Conservation (phyloP, 2,329 filamentous ascomycete species). For the Tolypocladium endophyticum region DNA sequence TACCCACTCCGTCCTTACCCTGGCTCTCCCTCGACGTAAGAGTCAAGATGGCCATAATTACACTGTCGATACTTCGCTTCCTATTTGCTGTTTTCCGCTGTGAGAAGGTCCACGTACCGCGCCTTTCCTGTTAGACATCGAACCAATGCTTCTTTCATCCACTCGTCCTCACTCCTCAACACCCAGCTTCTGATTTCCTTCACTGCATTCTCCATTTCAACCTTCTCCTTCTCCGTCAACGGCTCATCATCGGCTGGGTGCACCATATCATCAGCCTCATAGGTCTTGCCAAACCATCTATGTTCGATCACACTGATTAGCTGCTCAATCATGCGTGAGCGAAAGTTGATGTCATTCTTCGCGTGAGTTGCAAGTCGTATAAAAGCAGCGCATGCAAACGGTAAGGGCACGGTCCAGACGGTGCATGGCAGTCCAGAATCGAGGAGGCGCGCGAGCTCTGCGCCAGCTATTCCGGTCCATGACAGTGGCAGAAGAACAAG, state of each 20-base stretch:
- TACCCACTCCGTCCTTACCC: too few species aligned
- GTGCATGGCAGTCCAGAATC: too few species aligned
- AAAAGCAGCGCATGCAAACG: too few species aligned
- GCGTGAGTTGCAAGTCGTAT: too few species aligned
- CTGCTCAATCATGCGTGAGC: too few species aligned
- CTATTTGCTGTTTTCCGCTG: not conserved
- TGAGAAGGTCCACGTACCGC: not conserved
- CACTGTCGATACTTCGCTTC: too few species aligned
- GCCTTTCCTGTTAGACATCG: not conserved
- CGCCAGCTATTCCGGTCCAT: not conserved
- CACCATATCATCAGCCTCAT: not conserved
- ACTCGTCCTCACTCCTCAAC: not conserved
- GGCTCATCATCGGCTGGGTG: not conserved
- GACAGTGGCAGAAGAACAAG: not conserved
- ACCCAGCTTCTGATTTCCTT: not conserved
- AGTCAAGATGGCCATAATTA: too few species aligned
- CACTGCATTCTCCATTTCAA: not conserved
- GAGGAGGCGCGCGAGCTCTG: too few species aligned
- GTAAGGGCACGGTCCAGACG: too few species aligned
- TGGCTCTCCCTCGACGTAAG: too few species aligned
- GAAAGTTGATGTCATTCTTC: too few species aligned
- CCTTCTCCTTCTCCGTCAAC: not conserved
- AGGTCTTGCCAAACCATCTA: not conserved
- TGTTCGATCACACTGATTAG: too few species aligned
- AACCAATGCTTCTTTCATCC: slow-evolving; percentile 1